Evolutionary conservation across 2,329 filamentous ascomycete species (phyloP).

Genomic region (Aspergillus carbonarius): DNA sequence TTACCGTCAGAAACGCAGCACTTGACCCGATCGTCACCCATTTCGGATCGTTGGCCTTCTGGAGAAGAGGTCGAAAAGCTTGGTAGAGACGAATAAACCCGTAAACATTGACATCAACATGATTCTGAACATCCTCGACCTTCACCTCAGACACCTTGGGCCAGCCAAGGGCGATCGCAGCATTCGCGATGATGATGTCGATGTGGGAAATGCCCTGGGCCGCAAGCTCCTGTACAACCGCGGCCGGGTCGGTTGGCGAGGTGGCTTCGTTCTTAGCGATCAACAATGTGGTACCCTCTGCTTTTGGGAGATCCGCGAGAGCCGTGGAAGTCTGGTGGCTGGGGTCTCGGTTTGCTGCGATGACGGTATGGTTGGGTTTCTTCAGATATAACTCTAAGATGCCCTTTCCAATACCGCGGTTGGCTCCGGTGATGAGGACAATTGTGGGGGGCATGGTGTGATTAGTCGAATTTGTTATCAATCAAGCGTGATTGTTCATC

Average conservation of each 20-base stretch:
- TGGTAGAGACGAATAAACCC: conserved; percentile 27
- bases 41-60: conserved; percentile 12
- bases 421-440: conserved; percentile 13
- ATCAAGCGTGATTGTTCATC: too few species aligned
- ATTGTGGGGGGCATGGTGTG: conserved; percentile 11
- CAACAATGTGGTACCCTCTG: conserved; percentile 37
- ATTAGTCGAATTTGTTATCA: too few species aligned
- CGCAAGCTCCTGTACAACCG: conserved; percentile 34
- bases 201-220: conserved; percentile 41
- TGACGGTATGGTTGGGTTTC: conserved; percentile 9
- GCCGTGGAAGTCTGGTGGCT: neutral
- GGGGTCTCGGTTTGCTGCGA: conserved; percentile 7
- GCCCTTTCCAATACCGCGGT: conserved; percentile 11
- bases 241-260: conserved; percentile 33
- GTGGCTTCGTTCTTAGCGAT: conserved; percentile 46
- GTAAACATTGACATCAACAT: conserved; percentile 36
- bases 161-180: conserved; percentile 38
- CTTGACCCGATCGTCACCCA: conserved; percentile 17
- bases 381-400: conserved; percentile 8
- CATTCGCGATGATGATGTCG: conserved; percentile 56
- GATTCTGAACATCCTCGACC: conserved; percentile 22
- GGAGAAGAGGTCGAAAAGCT: conserved; percentile 13
- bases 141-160: conserved; percentile 17
- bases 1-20: conserved; percentile 9
- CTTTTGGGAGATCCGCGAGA: conserved; percentile 33